A percentile compares a stretch with the other conserved stretches of the same genome.
Conservation (phyloP, 345 rosid species). For the Gossypium herbaceum region DNA sequence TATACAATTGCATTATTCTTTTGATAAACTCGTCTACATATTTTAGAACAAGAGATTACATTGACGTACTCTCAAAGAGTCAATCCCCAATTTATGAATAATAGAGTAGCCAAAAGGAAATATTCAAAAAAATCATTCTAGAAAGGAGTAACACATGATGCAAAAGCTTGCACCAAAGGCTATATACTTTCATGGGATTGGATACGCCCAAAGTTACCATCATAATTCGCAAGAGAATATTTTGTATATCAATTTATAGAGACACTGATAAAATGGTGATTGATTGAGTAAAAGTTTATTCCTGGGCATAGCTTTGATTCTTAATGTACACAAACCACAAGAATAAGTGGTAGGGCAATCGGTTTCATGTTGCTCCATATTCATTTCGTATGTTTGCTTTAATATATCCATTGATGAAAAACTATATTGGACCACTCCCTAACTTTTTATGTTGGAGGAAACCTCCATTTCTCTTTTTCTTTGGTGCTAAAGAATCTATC, state of each 20-base stretch:
- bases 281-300: not conserved
- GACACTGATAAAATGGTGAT: not conserved
- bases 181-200: not conserved
- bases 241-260: not conserved
- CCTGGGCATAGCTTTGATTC: not conserved
- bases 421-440: not conserved
- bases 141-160: not conserved
- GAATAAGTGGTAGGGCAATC: not conserved
- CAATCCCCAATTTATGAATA: too few species aligned
- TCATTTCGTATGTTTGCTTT: slow-evolving; percentile 13
- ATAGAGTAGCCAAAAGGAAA: too few species aligned
- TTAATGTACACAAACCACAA: not conserved
- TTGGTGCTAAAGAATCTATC: slow-evolving; percentile 7
- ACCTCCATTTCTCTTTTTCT: not conserved
- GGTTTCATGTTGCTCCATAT: not conserved
- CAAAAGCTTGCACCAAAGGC: not conserved
- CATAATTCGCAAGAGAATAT: not conserved
- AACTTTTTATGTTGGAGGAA: not conserved
- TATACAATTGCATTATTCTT: not conserved
- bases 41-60: not conserved
- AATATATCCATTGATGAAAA: not conserved
- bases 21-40: not conserved
- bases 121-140: not conserved
- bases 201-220: not conserved
- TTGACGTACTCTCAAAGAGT: too few species aligned